Conservation (phyloP, 345 rosid species). For the Turritis glabra region DNA sequence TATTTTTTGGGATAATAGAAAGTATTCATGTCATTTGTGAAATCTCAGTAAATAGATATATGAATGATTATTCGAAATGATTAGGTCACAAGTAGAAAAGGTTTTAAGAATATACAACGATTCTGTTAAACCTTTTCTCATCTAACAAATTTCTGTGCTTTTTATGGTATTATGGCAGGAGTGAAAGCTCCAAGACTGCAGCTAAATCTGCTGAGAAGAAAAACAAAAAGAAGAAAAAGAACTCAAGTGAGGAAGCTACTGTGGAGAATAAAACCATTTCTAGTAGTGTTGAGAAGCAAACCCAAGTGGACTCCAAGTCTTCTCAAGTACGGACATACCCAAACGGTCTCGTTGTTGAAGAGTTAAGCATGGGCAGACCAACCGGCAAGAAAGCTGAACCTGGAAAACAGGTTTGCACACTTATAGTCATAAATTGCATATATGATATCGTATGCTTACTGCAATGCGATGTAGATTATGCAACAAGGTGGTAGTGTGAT, state of each 20-base stretch:
- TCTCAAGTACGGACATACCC: conserved; percentile 71
- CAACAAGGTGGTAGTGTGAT: conserved; percentile 7
- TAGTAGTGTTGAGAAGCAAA: conserved; percentile 35
- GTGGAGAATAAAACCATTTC: conserved; percentile 37
- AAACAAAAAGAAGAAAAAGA: conserved; percentile 67
- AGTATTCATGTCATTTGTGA: neutral
- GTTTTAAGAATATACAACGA: neutral
- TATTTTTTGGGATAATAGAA: neutral
- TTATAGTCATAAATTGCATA: neutral
- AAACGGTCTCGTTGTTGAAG: conserved; percentile 86
- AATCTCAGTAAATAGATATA: neutral
- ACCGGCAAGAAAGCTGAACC: conserved; percentile 84
- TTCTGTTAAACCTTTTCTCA: conserved; percentile 3
- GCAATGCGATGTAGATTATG: neutral
- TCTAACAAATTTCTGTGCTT: neutral
- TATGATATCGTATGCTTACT: neutral
- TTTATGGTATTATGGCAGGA: conserved; percentile 22
- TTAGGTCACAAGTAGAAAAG: neutral
- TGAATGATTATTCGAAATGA: neutral
- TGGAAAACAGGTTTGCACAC: conserved; percentile 60
- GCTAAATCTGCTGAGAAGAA: conserved; percentile 54
- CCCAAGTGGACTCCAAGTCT: conserved; percentile 46
- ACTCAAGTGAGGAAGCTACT: conserved; percentile 52
- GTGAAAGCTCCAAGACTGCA: conserved; percentile 35
- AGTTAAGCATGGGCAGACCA: conserved; percentile 84